Evolutionary conservation across 768 basidiomycete species (phyloP).

Genomic region (Leccinellum albellum): DNA sequence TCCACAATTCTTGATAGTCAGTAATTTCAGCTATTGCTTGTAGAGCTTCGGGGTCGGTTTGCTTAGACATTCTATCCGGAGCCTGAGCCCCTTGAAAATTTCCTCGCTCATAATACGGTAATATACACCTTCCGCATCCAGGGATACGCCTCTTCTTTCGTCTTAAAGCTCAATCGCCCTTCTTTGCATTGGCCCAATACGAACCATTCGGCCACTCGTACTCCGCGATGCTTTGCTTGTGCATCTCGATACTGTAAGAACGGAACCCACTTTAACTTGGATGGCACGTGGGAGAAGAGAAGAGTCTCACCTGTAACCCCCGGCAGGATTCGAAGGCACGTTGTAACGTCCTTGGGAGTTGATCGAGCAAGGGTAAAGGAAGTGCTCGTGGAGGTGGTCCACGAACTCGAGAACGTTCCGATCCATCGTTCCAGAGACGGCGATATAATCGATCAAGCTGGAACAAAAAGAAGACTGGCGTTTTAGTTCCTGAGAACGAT

Average conservation of each 20-base stretch:
- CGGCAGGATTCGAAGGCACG: conserved; percentile 68
- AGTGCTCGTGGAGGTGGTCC: conserved; percentile 93
- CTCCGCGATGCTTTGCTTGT: conserved; percentile 71
- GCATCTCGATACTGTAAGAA: conserved; percentile 79
- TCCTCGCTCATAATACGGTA: background rate
- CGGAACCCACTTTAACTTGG: background rate
- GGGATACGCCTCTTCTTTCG: background rate
- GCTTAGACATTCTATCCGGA: background rate
- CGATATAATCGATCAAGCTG: conserved; percentile 91
- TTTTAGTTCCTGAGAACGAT: background rate
- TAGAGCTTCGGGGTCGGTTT: too few relatives aligned
- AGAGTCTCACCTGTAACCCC: conserved; percentile 55
- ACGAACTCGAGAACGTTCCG: conserved; percentile 90
- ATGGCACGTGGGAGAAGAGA: background rate
- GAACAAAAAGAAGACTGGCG: background rate
- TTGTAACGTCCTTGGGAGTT: conserved; percentile 84
- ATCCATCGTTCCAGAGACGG: conserved; percentile 88
- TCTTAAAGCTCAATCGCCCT: conserved; percentile 1
- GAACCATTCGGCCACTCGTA: conserved; percentile 82
- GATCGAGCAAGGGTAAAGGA: conserved; percentile 84
- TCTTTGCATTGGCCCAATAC: conserved; percentile 22
- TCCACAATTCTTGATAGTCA: background rate
- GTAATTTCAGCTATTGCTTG: background rate
- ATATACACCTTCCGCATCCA: background rate
- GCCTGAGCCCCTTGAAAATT: background rate